Evolutionary conservation across 2,329 filamentous ascomycete species (phyloP), one percentile per base, ranked within the genome.

Genomic region (Chrysoporthe puriensis): DNA sequence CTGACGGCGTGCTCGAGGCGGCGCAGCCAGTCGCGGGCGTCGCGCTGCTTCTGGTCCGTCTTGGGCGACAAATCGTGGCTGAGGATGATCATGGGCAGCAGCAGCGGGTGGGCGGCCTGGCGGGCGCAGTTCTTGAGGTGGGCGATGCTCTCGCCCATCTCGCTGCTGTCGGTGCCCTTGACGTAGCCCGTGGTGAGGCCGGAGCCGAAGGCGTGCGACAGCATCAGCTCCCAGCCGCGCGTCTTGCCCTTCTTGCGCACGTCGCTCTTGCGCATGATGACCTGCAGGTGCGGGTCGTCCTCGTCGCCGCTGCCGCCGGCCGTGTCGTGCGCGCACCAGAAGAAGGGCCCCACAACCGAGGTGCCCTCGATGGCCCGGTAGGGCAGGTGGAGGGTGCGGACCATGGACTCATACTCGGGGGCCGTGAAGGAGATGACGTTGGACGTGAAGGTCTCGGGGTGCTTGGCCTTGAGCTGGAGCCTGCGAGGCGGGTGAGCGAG

Each of bases 181-280:
- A 86, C 81, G 75, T 83, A 90, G 64, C 87, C 88, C 2, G 84
- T 86, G 1, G 87, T 90, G 70, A 88, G 82, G 71, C 79, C 78
- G 2, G 82, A 84, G 14, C 76, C 79, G 76, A 89, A 84, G 59
- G 81, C 83, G 76, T 90, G 81, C 3, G 86, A 88, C 48, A 90
- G 82, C 80, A 88, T 87, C 66, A 89, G 80, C 77, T 90, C 88
- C 86, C 86, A 90, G 57, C 88, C 88, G 66, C 88, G 84, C 18
- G 87, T 90, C 73, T 81, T 82, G 70, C 86, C 87, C 77, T 86
- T 88, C 74, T 90, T 90, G 62, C 86, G 85, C 44, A 90, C 87
- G 73, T 90, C 87, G n/a, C 85, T 88, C 76, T 90, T 90, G 71
- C 88, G 85, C 73, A 87, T 88, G 68, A 90, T 82, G 71, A 90